Conservation (phyloP, 202 grass and related monocot genomes). For the Elaeis oleifera region DNA sequence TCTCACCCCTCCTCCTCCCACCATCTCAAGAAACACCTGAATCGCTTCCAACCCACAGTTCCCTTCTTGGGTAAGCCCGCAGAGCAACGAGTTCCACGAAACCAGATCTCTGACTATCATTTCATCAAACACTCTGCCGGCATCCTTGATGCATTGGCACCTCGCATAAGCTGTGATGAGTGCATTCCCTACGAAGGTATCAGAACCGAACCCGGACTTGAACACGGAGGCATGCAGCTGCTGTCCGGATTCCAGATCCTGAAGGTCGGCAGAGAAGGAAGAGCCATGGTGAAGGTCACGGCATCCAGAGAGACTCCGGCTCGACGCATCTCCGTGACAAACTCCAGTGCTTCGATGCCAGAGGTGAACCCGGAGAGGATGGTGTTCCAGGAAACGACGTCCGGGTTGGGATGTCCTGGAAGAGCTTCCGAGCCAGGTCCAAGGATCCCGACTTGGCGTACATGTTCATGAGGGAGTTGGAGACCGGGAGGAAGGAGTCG, state of each 20-base stretch:
- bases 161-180: conserved; percentile 66
- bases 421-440: conserved; percentile 32
- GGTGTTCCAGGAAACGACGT: conserved; percentile 76
- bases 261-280: conserved; percentile 40
- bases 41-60: conserved; percentile 38
- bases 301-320: conserved; percentile 45
- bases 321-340: conserved; percentile 46
- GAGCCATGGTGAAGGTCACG: conserved; percentile 50
- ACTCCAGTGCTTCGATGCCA: conserved; percentile 34
- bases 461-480: conserved; percentile 64
- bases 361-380: conserved; percentile 49
- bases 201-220: conserved; percentile 34
- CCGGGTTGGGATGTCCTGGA: conserved; percentile 28
- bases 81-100: conserved; percentile 82
- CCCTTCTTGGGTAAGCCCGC: conserved; percentile 51
- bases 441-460: conserved; percentile 48
- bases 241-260: conserved; percentile 20
- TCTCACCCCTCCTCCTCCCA: conserved; percentile 31
- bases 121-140: conserved; percentile 54
- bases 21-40: conserved; percentile 45
- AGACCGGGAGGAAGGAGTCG: conserved; percentile 34
- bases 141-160: conserved; percentile 25
- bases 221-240: conserved; percentile 55
- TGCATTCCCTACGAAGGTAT: conserved; percentile 61
- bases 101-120: conserved; percentile 47